A percentile compares a stretch with the other conserved stretches of the same genome.
Evolutionary conservation across 2,329 filamentous ascomycete genomes (phyloP).

Genomic region (Pseudogymnoascus verrucosus): DNA sequence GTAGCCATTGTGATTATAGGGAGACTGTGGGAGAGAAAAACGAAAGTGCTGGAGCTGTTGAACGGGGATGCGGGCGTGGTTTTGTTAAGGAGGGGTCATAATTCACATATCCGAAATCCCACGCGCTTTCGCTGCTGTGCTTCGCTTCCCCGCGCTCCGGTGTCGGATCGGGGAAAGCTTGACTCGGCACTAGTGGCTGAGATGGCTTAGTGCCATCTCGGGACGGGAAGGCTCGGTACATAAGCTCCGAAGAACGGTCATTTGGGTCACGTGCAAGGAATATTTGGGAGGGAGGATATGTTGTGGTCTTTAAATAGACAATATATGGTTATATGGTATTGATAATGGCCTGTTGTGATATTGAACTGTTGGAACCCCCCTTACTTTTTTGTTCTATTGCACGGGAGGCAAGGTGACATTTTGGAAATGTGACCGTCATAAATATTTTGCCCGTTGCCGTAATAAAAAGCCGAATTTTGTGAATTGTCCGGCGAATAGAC

Average conservation of each 20-base stretch:
- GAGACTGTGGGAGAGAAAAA: background rate
- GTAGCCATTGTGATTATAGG: constrained; percentile 47
- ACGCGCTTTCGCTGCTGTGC: constrained; percentile 1
- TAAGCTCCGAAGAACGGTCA: constrained; percentile 6
- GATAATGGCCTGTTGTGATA: background rate
- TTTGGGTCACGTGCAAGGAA: background rate
- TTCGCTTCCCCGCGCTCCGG: constrained; percentile 8
- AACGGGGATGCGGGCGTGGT: background rate
- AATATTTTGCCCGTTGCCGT: background rate
- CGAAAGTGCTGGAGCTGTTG: background rate
- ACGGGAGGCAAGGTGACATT: background rate
- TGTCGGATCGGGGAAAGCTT: constrained; percentile 8
- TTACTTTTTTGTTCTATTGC: background rate
- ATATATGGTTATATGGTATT: background rate
- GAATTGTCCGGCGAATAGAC: background rate
- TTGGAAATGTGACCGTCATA: background rate
- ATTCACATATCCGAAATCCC: constrained; percentile 1
- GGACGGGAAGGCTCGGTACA: constrained; percentile 2
- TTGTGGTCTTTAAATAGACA: background rate
- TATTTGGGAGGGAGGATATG: background rate
- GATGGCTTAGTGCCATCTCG: constrained; percentile 1
- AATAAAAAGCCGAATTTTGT: background rate
- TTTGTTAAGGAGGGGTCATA: constrained; percentile 4
- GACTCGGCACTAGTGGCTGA: background rate
- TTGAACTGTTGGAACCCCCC: background rate